A percentile compares a stretch with the other conserved stretches of the same genome.
These are phyloP conservation scores for Dictyostelium brefeldianum DNA, from an alignment of 78 protist genomes.

Conservation along the genomic window DNA sequence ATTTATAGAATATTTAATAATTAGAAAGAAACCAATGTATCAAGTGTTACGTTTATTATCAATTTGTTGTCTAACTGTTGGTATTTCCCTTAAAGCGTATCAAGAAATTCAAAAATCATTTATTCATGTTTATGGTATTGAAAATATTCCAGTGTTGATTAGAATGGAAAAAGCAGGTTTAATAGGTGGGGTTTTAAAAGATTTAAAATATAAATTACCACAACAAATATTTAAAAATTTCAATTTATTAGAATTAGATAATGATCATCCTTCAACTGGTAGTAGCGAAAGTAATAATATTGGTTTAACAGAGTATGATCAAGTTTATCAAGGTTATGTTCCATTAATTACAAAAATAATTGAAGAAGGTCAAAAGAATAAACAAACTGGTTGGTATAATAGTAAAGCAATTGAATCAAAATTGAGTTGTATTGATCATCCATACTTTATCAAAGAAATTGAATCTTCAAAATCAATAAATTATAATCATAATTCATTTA, in stretches of 20 bases:
- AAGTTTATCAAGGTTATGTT: conserved; percentile 3
- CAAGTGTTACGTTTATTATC: conserved; percentile 9
- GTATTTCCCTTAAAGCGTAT: neutral
- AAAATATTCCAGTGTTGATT: neutral
- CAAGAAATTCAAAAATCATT: neutral
- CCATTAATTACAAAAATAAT: conserved; percentile 15
- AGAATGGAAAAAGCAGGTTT: conserved; percentile 18
- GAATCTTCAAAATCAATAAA: neutral
- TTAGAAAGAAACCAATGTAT: conserved; percentile 36
- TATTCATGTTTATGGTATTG: conserved; percentile 12
- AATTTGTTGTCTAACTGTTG: conserved; percentile 27
- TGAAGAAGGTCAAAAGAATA: conserved; percentile 13
- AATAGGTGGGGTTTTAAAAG: neutral
- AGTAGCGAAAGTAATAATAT: neutral
- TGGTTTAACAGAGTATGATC: neutral
- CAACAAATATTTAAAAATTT: neutral
- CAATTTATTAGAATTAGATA: neutral
- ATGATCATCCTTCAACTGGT: neutral
- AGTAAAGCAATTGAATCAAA: neutral
- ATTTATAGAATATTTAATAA: neutral
- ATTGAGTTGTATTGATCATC: neutral
- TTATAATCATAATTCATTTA: neutral
- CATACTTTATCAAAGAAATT: neutral
- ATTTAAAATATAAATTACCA: neutral
- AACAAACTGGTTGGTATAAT: conserved; percentile 4